phyloP scores from a whole-genome alignment of 208 protist genomes.

The Crithidia bombi region DNA sequence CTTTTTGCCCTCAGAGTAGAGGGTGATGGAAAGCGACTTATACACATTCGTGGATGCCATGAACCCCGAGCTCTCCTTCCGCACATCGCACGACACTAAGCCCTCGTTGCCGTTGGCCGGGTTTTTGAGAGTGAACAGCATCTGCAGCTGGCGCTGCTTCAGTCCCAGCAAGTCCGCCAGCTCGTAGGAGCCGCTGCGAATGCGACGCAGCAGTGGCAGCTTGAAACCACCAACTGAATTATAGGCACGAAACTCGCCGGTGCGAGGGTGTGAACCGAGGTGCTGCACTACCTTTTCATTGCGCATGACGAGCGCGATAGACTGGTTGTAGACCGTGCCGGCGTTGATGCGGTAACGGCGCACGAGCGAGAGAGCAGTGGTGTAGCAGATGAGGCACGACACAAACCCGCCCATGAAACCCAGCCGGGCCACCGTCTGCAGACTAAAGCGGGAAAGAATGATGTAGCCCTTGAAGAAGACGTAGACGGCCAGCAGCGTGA shows the following conservation, averaged over 20 bases:
- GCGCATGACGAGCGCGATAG: slow-evolving; percentile 84
- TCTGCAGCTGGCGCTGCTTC: slow-evolving; percentile 82
- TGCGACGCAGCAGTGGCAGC: slow-evolving; percentile 80
- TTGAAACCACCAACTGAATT: slow-evolving; percentile 75
- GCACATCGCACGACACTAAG: slow-evolving; percentile 83
- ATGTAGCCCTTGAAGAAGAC: slow-evolving; percentile 86
- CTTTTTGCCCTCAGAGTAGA: slow-evolving; percentile 50
- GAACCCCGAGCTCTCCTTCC: slow-evolving; percentile 73
- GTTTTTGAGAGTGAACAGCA: slow-evolving; percentile 88
- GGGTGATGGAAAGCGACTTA: slow-evolving; percentile 77
- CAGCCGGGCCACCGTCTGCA: slow-evolving; percentile 81
- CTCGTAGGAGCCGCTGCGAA: slow-evolving; percentile 87
- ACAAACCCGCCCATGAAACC: slow-evolving; percentile 86
- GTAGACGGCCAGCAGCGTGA: slow-evolving; percentile 48
- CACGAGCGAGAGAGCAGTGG: slow-evolving; percentile 48
- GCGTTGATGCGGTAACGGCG: slow-evolving; percentile 78
- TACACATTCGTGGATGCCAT: slow-evolving; percentile 78
- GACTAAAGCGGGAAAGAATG: slow-evolving; percentile 68
- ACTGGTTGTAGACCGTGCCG: slow-evolving; percentile 90
- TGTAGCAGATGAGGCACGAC: slow-evolving; percentile 69
- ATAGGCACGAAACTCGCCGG: slow-evolving; percentile 87
- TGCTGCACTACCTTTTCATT: slow-evolving; percentile 81
- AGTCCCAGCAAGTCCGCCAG: slow-evolving; percentile 80
- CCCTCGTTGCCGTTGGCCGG: slow-evolving; percentile 67
- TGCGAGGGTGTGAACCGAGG: slow-evolving; percentile 81